Evolutionary conservation across 2,329 filamentous ascomycete genomes (phyloP), one percentile per base, ranked within the genome.

Genomic region (Trichophyton schoenleinii): DNA sequence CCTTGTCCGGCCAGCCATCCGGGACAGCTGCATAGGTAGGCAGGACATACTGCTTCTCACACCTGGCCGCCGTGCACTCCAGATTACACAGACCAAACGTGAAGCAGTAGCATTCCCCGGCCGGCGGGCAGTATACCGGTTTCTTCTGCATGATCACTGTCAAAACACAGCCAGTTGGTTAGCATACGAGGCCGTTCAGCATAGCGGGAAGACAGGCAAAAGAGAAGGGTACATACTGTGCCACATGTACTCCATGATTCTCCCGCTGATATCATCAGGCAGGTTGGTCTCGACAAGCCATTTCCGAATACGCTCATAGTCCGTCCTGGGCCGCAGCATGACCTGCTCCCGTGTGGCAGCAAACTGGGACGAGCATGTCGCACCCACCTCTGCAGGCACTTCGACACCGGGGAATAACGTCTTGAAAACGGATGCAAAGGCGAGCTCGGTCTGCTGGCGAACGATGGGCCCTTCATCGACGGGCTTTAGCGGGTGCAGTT

Each of bases 81-180:
- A 82, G 65, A 60, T 78, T 66, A 70, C 86, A 88, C 28, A 85
- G 66, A 0, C 85, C 85, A 66, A 84, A 88, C 15, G 83, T 78
- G 46, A 84, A 81, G 72, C 86, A 88, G 70, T 87, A 87, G 69
- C 85, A 88, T 7, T 82, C 79, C 53, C 76, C 72, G 0, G 83
- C 83, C 18, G 75, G 74, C 0, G 86, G 86, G 65, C 85, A 88
- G 66, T 85, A 78, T 0, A 86, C 77, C 5, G 79, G 69, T 25
- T 78, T 71, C 64, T 82, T 80, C 60, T 81, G 81, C 64, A 66
- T 66, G 15, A 66, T 64, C 36, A 64, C 64, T 66, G 31, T 55
- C 28, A 31, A 31, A 49, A 13, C 11, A 31, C 6, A 18, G 48
- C 61, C 59, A 62, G 60, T 38, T 13, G 4, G 42, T n/a, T 13